Conservation (phyloP, 1,284 basidiomycete species). For the Heterobasidion parviporum region DNA sequence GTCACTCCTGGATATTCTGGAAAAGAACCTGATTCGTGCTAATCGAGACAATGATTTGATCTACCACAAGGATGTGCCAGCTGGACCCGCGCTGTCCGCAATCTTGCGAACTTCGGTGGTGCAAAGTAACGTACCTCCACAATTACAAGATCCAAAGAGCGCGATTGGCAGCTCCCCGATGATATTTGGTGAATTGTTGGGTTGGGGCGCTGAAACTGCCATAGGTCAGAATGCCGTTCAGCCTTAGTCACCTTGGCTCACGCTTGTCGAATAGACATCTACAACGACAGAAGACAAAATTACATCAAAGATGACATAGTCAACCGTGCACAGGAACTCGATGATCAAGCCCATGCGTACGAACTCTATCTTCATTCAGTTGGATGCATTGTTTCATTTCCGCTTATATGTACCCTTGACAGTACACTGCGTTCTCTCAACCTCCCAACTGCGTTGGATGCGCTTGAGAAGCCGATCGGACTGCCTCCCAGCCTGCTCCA, state of each 20-base stretch:
- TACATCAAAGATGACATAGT: slow-evolving; percentile 66
- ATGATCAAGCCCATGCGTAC: slow-evolving; percentile 57
- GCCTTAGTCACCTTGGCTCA: background rate
- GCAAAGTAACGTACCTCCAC: slow-evolving; percentile 50
- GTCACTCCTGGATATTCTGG: slow-evolving; percentile 62
- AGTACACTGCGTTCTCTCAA: slow-evolving; percentile 71
- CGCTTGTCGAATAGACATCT: slow-evolving; percentile 35
- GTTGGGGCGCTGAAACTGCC: slow-evolving; percentile 86
- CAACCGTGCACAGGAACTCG: slow-evolving; percentile 57
- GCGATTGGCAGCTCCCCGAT: slow-evolving; percentile 40
- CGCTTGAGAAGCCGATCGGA: slow-evolving; percentile 79
- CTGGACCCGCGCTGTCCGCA: slow-evolving; percentile 57
- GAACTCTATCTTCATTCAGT: slow-evolving; percentile 16
- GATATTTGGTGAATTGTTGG: slow-evolving; percentile 73
- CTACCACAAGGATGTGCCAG: slow-evolving; percentile 85
- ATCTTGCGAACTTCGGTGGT: slow-evolving; percentile 71
- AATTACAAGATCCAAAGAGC: slow-evolving; percentile 54
- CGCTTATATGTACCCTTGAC: background rate
- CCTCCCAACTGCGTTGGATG: slow-evolving; percentile 83
- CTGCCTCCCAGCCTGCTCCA: slow-evolving; percentile 83
- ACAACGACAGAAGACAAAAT: slow-evolving; percentile 75
- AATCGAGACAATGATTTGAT: slow-evolving; percentile 94
- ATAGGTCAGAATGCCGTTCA: slow-evolving; percentile 52
- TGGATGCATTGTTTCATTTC: slow-evolving; percentile 2
- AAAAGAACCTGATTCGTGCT: slow-evolving; percentile 65